These are phyloP conservation scores for Tolypocladium guangdongense DNA, from an alignment of 2,329 filamentous ascomycete genomes.

Conservation along the genomic window DNA sequence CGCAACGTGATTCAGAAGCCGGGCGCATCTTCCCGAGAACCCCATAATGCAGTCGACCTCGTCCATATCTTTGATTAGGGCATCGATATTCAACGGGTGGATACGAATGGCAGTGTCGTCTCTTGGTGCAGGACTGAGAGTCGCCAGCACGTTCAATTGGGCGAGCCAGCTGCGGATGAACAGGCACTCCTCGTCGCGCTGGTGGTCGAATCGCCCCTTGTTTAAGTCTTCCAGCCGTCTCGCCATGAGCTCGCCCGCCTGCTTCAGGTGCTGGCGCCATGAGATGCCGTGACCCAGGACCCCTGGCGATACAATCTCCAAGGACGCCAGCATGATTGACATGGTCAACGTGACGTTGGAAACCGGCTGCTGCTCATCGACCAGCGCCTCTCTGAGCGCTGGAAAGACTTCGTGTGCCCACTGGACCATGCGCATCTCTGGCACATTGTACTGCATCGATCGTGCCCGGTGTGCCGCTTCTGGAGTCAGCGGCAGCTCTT, in stretches of 20 bases:
- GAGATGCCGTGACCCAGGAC: constrained; percentile 71
- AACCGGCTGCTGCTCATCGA: constrained; percentile 48
- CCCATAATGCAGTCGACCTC: constrained; percentile 72
- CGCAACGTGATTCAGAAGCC: constrained; percentile 69
- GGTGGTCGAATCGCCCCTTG: constrained; percentile 19
- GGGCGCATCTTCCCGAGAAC: constrained; percentile 50
- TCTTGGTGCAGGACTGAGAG: constrained; percentile 47
- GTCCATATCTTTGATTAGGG: constrained; percentile 21
- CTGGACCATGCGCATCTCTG: constrained; percentile 63
- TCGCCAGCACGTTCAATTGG: constrained; percentile 71
- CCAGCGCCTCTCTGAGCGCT: constrained; percentile 55
- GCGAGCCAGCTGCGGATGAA: constrained; percentile 77
- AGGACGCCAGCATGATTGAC: constrained; percentile 73
- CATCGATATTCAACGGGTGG: background rate
- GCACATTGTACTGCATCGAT: constrained; percentile 62
- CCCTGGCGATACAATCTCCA: constrained; percentile 74
- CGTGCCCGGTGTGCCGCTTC: constrained; percentile 67
- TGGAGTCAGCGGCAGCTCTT: background rate
- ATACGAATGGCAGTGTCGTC: background rate
- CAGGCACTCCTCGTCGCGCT: constrained; percentile 50
- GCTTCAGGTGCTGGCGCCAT: constrained; percentile 69
- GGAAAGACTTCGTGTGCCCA: constrained; percentile 77
- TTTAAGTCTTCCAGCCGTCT: constrained; percentile 36
- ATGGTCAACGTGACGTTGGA: constrained; percentile 67
- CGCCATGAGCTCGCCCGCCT: constrained; percentile 65